Evolutionary conservation across 805 yeast species (phyloP), one percentile per base, ranked within the genome.

Genomic region (Sugiyamaella lignohabitans): DNA sequence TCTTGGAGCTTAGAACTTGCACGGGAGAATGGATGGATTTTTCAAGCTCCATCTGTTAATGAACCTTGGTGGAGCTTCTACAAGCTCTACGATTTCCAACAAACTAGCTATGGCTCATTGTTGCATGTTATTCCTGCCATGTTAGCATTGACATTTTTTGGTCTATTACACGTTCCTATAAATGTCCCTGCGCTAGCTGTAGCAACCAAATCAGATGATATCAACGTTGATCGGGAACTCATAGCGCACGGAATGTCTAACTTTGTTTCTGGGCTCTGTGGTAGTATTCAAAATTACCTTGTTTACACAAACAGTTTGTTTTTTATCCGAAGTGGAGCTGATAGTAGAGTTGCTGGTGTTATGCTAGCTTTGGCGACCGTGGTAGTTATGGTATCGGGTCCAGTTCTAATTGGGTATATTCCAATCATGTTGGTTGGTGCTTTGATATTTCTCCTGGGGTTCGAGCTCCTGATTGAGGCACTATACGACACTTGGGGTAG

Each of bases 401-500:
- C 98, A 0, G 84, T 76, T 1, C 81, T 91, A n/a, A 87, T 93
- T 59, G 96, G 96, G 0, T 87, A 71, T 60, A 93, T 93, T 42
- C 98, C 98, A 0, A 87, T 93, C 14, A 85, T 95, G 68, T 97
- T 93, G 35, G 98, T 93, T 21, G 98, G 97, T 0, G 79, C 96
- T 0, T 75, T 93, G 49, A 93, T 93, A 53, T 93, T 84, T 64
- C 67, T 93, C 48, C 71, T 93, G 42, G 98, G 98, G 1, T 85
- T 91, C 61, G 98, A 93, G 62, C 70, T 93, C 45, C 63, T 93
- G 54, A 80, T 83, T 46, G 98, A 93, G 64, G 86, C 97, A 0
- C 59, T 93, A 5, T 78, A 76, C 56, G 98, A 93, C 62, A 87
- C 98, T 0, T 74, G 76, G 66, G 93, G 91, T 3, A 77, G 82